Percentiles rank a stretch among this genome's conserved stretches.
phyloP scores from a whole-genome alignment of 257 asterid genomes.

The Scutellaria galericulata region DNA sequence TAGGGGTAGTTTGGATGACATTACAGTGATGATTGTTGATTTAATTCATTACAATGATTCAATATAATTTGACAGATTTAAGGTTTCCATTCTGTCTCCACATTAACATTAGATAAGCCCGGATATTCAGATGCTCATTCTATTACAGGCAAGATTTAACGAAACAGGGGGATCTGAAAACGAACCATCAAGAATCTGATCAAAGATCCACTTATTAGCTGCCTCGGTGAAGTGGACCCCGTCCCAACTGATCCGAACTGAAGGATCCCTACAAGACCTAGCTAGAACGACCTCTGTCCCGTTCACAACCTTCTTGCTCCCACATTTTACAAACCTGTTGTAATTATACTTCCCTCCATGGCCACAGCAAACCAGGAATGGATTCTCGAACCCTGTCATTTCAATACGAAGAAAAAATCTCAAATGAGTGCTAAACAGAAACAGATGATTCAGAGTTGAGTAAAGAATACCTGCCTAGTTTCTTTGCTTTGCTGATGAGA shows the following conservation, averaged over 20 bases:
- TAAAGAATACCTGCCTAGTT: slow-evolving; percentile 47
- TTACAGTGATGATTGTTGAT: slow-evolving; percentile 78
- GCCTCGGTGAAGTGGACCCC: slow-evolving; percentile 83
- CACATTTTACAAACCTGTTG: slow-evolving; percentile 59
- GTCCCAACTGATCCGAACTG: slow-evolving; percentile 64
- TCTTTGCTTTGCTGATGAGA: slow-evolving; percentile 51
- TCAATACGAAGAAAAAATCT: not conserved
- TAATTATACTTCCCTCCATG: slow-evolving; percentile 81
- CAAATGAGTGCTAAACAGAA: not conserved
- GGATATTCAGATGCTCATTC: slow-evolving; percentile 30
- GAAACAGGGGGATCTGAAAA: slow-evolving; percentile 75
- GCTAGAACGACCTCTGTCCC: slow-evolving; percentile 62
- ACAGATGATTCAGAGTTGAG: not conserved
- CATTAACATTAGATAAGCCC: not conserved
- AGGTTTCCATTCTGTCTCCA: not conserved
- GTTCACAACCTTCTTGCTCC: slow-evolving; percentile 54
- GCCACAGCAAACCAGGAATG: slow-evolving; percentile 77
- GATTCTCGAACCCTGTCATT: slow-evolving; percentile 69
- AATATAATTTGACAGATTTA: not conserved
- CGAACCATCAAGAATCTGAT: slow-evolving; percentile 62
- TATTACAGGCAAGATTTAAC: slow-evolving; percentile 53
- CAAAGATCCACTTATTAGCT: slow-evolving; percentile 76
- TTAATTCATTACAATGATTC: slow-evolving; percentile 29
- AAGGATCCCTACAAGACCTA: slow-evolving; percentile 64
- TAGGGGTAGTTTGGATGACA: slow-evolving; percentile 84